Base-by-base conservation (phyloP, 805 yeast genomes). In the Hanseniaspora pseudoguilliermondii region DNA sequence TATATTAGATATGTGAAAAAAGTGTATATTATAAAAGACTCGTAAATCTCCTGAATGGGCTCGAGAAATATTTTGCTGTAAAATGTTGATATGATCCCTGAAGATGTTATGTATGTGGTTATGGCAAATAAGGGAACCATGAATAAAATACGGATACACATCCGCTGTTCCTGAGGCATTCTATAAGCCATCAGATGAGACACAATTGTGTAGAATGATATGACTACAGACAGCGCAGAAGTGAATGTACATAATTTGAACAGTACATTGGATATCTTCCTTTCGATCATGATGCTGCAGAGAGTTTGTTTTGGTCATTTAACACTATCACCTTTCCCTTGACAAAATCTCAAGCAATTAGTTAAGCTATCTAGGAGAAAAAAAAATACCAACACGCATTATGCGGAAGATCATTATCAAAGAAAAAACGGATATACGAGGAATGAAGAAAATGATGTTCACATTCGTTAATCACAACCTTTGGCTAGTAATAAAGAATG, bases 11-110 rank as follows among this genome's bases (percentile, higher is more conserved):
- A 73, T 35, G 91, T 78, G 72, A 86, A 91, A 66, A 93, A 93
- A 1, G 96, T 88, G 68, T 93, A 93, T 36, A 93, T 86, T 36
- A 90, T 96, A 69, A 93, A 87, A 0, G 97, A 97, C 68, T 93
- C 98, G 68, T 93, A 93, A 1, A 91, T 79, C 66, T 93, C 98
- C 47, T 93, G 74, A 0, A 86, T 63, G 0, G 96, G 95, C 61
- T 85, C 93, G 2, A 88, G 41, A 49, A 61, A 57, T 73, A 72
- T 55, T 67, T 70, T 49, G 75, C 80, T 34, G 71, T 59, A 5
- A 61, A 61, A n/a, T 73, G 79, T 70, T 18, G 72, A 70, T 21
- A 83, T 73, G 58, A 61, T 81, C 75, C 3, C 55, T 15, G 49
- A 77, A 61, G 63, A 78, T 18, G 58, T 49, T 29, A 55, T 35